Evolutionary conservation across 345 rosid genomes (phyloP), one percentile per base, ranked within the genome.

Genomic region (Eucalyptus pauciflora): DNA sequence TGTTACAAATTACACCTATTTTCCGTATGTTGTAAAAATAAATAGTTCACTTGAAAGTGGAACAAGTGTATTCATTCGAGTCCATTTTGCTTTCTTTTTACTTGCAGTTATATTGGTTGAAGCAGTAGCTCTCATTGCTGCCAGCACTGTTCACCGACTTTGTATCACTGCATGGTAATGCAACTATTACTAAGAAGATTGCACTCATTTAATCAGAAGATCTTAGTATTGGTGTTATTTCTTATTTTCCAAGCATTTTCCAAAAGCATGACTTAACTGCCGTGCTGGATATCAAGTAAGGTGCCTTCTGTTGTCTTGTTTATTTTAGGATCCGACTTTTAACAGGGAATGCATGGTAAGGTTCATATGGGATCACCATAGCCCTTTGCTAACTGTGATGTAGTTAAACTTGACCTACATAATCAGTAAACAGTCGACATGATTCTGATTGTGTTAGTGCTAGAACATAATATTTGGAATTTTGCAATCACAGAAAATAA

Each of bases 111-210:
- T 94, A 76, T 79, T 94, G 54, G 98, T 98, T 6, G 97, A 96
- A 92, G 94, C 86, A 31, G 91, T 96, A 89, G 95, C 98, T 89
- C 93, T 97, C 33, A 93, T 95, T 41, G 96, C 96, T 33, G 96
- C 99, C 86, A 80, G n/a, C 93, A 97, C 97, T 25, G 97, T 96
- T 86, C 97, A 94, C 88, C 91, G 94, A 45, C 97, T 97, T 91
- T 95, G 98, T 92, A 96, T 97, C 88, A 95, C 99, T 71, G 94
- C 97, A 88, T 96, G 98, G 98, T 96, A 94, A 93, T 93, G 80
- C 87, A 33, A 18, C 46, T 25, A 71, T 71, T 5, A 69, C 45
- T 71, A 18, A 71, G 81, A 71, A 71, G 81, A 33, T 71, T 33
- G 81, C 46, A 18, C 81, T 71, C 81, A 37, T 33, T 33, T 33